Base-by-base conservation (phyloP, 768 basidiomycete genomes). In the Kwoniella bestiolae region DNA sequence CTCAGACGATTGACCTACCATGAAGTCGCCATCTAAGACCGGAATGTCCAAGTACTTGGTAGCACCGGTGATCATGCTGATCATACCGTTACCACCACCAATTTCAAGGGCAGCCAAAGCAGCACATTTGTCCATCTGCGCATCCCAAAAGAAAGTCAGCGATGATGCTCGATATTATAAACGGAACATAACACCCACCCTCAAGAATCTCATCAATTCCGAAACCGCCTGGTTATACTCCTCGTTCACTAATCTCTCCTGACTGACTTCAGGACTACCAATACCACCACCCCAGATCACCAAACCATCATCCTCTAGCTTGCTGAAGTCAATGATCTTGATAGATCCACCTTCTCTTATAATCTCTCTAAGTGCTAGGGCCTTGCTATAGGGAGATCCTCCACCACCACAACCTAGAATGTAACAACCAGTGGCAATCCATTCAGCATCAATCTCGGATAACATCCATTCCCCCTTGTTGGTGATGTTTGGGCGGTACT, bases 321-420 rank as follows among this genome's bases (percentile, higher is more conserved):
- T 46, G 3, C 80, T 76, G 14, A 84, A 70, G 65, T 86, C 85
- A 23, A 86, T 71, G 9, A 87, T 83, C 18, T 83, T 82, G 52
- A 86, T 82, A 3, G 70, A 71, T 5, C 81, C 80, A 5, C 87
- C 88, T 25, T 82, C 80, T 4, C 87, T 82, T 1, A 88, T 77
- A 65, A 87, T 82, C 68, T 88, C 85, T 38, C 86, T 82, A 7
- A 69, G 31, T 29, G 84, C 84, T 3, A 88, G 75, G 70, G 84
- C 87, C 1, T 82, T 76, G 18, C 85, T 84, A 66, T 86, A 84
- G 0, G 88, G 86, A 2, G 85, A 84, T 6, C 88, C 88, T 2
- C 88, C 88, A 29, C 88, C 88, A 2, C 88, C 88, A 18, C 84
- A 85, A 0, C 88, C 88, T 1, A 89, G 81, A 44, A 89, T 82